Conservation (phyloP, 768 basidiomycete species). For the Termitomyces bulborhizus region DNA sequence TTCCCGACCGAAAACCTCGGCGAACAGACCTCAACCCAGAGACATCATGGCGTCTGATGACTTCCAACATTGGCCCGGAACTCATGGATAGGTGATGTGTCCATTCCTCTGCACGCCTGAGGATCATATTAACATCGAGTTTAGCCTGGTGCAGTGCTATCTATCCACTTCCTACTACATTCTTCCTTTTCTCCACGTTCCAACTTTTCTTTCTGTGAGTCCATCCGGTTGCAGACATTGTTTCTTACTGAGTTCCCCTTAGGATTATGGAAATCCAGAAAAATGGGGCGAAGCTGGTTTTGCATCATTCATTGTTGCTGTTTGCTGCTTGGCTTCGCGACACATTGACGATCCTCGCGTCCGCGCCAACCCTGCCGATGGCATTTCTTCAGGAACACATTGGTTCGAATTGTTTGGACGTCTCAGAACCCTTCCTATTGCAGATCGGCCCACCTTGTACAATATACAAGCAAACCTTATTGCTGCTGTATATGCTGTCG, state of each 20-base stretch:
- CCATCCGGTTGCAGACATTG: constrained; percentile 4
- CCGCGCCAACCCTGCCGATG: constrained; percentile 73
- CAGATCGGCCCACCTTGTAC: constrained; percentile 86
- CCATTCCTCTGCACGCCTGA: constrained; percentile 13
- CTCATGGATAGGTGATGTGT: constrained; percentile 83
- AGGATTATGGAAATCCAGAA: constrained; percentile 91
- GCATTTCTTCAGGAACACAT: constrained; percentile 83
- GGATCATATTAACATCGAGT: constrained; percentile 4
- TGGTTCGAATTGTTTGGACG: constrained; percentile 90
- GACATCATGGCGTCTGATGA: constrained; percentile 81
- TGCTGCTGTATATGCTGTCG: constrained; percentile 91
- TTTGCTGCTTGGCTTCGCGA: constrained; percentile 86
- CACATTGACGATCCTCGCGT: constrained; percentile 93
- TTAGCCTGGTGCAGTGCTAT: constrained; percentile 74
- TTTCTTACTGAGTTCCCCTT: constrained; percentile 13
- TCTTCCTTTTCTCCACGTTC: constrained; percentile 89
- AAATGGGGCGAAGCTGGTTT: constrained; percentile 97
- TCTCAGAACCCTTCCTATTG: constrained; percentile 81
- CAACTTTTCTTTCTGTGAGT: constrained; percentile 74
- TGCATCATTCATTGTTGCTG: constrained; percentile 87
- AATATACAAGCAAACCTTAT: constrained; percentile 88
- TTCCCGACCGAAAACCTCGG: constrained; percentile 73
- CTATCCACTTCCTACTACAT: constrained; percentile 92
- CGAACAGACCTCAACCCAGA: constrained; percentile 83
- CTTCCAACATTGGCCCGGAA: constrained; percentile 80